A percentile compares a stretch with the other conserved stretches of the same genome.
These are phyloP conservation scores for Amylocarpus encephaloides DNA, from an alignment of 2,329 filamentous ascomycete species.

Conservation along the genomic window DNA sequence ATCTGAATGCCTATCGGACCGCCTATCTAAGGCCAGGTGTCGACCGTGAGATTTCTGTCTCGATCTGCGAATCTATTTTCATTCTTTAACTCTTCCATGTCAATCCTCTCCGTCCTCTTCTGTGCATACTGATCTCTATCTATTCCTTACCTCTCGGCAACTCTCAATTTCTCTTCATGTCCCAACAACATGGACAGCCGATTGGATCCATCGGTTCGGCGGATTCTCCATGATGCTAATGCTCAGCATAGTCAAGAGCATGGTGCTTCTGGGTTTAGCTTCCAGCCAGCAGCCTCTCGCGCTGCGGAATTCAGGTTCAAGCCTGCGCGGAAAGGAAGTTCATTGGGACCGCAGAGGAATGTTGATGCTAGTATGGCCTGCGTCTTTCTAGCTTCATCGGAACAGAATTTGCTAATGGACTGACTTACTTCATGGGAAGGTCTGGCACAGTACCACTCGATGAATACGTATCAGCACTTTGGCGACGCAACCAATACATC, in stretches of 20 bases:
- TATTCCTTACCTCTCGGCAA: not conserved
- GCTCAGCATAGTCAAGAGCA: conserved; percentile 5
- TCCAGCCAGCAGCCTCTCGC: conserved; percentile 6
- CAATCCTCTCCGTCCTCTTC: not conserved
- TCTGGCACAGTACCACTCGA: not conserved
- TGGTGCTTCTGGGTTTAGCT: conserved; percentile 2
- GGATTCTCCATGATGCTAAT: conserved; percentile 20
- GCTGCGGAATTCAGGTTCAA: conserved; percentile 12
- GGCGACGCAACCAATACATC: conserved; percentile 1
- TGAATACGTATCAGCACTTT: not conserved
- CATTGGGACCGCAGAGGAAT: not conserved
- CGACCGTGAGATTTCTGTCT: not conserved
- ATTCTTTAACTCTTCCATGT: not conserved
- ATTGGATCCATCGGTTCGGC: conserved; percentile 21
- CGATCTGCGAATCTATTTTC: not conserved
- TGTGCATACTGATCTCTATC: not conserved
- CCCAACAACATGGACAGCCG: conserved; percentile 12
- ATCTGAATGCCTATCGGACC: too few species aligned
- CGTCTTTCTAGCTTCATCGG: not conserved
- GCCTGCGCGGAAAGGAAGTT: not conserved
- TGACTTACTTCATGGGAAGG: not conserved
- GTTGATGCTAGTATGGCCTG: not conserved
- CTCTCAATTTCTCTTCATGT: not conserved
- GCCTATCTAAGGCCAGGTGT: not conserved
- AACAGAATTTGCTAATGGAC: too few species aligned